Evolutionary conservation across 805 yeast species (phyloP), one percentile per base, ranked within the genome.

Genomic region (Kodamaea sagamina): DNA sequence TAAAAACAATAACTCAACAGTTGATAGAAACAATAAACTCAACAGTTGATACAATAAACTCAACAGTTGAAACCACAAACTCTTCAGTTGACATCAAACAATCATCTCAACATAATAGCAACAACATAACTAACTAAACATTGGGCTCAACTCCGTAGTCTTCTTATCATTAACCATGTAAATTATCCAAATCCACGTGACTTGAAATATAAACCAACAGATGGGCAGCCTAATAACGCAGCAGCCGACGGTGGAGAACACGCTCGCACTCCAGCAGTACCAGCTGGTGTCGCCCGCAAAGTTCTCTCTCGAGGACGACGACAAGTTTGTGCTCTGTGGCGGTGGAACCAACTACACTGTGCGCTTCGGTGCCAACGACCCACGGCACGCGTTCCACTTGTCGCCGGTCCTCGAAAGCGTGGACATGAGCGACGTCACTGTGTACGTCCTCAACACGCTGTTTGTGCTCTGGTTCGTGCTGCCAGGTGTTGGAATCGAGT

Each of bases 241-340:
- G 42, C 48, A 49, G 25, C 77, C 77, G 21, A 70, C 61, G 44
- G 55, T 59, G 39, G 77, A 72, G 45, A 70, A 71, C 53, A 71
- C 77, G 6, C 59, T 69, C 9, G 61, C 64, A 3, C 50, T 57
- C 8, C 41, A 55, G 11, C 51, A 54, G 17, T 72, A 62, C 48
- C 67, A 59, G 41, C 54, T 66, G 9, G 65, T 68, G 19, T 64
- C 67, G 2, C 76, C 77, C 1, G 75, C 65, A 26, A 49, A 56
- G 34, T 71, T 61, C 49, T 62, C 71, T 11, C 48, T 61, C 18
- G 68, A 50, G 15, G 61, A 55, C 42, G 61, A 68, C 39, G 75
- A 71, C 48, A 67, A 70, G 52, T 58, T 62, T 44, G 68, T 72
- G 29, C 50, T 72, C n/a, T 62, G 67, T 45, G 72, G 66, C 6